Base-by-base conservation (phyloP, 352 stramenopile genomes). In the Pythium volutum region DNA sequence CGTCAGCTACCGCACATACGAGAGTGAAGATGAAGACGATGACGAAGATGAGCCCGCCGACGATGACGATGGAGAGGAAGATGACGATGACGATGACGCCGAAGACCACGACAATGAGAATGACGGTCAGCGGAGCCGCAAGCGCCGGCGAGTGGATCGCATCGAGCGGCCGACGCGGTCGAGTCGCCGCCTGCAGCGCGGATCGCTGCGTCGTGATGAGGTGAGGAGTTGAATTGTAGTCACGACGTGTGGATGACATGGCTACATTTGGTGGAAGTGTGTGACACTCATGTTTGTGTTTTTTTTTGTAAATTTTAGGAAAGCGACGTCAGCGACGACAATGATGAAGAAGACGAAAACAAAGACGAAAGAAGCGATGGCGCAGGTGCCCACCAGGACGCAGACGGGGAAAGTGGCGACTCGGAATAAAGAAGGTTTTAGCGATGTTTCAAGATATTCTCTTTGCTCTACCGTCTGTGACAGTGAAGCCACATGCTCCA, bases 1-100 rank as follows among this genome's bases (percentile, higher is more conserved):
- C 11, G 74, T 89, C 11, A 87, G 70, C 54, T 88, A 89, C 65
- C 70, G 64, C 12, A 59, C 41, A 23, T 71, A 78, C 52, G 60
- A 61, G 31, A 60, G 76, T 47, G 64, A 62, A 15, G 63, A 77
- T 18, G 74, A 76, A 22, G 71, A 77, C 43, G 20, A 26, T 2
- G 43, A 50, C 3, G 41, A 20, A 1, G 62, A 63, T 15, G 31
- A 46, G 6, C 33, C 22, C 8, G 51, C 31, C 39, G 45, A 54
- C 22, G 50, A 77, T 1, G 49, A 61, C 25, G 53, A 61, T 29
- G 63, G 77, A 48, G 64, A 55, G 12, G 62, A 77, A 20, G 72
- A 75, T 23, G 74, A 78, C 15, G 67, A 41, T 11, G 58, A 50
- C 12, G 23, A 56, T 4, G 53, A 57, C 0, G 60, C 52, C 1